Conservation (phyloP, 2,329 filamentous ascomycete species). For the Teratosphaeria epicoccoides region DNA sequence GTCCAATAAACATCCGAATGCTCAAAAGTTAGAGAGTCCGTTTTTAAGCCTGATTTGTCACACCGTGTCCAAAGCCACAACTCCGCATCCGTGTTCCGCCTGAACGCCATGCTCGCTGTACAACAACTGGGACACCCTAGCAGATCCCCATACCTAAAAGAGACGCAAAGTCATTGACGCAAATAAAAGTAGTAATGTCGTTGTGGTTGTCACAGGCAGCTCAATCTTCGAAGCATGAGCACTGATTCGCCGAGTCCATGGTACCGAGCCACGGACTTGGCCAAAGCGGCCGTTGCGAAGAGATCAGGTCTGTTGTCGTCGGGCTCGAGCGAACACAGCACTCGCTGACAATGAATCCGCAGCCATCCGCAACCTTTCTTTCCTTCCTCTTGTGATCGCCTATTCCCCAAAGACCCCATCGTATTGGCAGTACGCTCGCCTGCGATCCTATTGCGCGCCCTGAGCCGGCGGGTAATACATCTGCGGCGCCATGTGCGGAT, state of each 20-base stretch:
- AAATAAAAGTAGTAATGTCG: neutral
- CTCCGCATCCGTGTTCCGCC: neutral
- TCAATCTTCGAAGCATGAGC: neutral
- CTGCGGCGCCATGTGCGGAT: conserved; percentile 3
- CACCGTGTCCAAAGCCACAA: neutral
- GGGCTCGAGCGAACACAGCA: neutral
- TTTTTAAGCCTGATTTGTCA: neutral
- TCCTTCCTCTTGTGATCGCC: neutral
- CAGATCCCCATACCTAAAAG: neutral
- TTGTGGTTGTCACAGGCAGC: neutral
- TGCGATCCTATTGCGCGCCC: neutral
- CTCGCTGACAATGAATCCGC: neutral
- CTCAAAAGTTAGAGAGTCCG: neutral
- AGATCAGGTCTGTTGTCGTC: neutral
- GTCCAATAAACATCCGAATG: neutral
- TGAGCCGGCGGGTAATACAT: conserved; percentile 2
- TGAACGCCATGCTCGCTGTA: conserved; percentile 1
- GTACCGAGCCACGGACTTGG: neutral
- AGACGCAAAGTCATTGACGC: neutral
- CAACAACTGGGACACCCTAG: neutral
- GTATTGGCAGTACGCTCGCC: neutral
- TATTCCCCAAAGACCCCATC: neutral
- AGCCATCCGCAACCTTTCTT: neutral
- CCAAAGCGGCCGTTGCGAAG: neutral
- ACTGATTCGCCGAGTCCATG: neutral